Conservation (phyloP, 768 basidiomycete species). For the Cyclocybe aegerita region DNA sequence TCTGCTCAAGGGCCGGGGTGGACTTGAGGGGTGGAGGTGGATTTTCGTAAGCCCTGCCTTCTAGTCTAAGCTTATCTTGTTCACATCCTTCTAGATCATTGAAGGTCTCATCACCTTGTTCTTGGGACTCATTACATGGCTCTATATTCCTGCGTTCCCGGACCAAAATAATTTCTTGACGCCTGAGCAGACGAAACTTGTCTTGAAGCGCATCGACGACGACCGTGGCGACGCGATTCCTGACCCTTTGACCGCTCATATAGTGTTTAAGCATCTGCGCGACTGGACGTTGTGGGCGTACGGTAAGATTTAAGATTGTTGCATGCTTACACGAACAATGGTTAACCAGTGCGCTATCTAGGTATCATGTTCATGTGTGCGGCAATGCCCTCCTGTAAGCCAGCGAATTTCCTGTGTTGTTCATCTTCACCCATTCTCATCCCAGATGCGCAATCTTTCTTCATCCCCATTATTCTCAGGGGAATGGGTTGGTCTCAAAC, state of each 20-base stretch:
- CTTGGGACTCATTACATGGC: constrained; percentile 39
- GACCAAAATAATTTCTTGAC: constrained; percentile 46
- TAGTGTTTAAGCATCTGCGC: constrained; percentile 35
- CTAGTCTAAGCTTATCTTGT: neutral
- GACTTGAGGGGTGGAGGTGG: constrained; percentile 49
- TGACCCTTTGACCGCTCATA: constrained; percentile 35
- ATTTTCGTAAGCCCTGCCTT: constrained; percentile 37
- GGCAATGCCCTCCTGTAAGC: constrained; percentile 42
- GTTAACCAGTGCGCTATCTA: constrained; percentile 13
- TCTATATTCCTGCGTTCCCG: constrained; percentile 46
- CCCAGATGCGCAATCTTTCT: constrained; percentile 42
- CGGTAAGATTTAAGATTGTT: constrained; percentile 24
- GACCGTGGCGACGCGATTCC: constrained; percentile 51
- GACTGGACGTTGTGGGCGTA: constrained; percentile 51
- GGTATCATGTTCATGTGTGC: constrained; percentile 45
- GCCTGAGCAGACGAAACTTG: constrained; percentile 39
- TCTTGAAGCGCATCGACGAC: constrained; percentile 46
- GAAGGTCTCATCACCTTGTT: constrained; percentile 44
- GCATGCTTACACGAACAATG: neutral
- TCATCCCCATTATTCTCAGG: constrained; percentile 44
- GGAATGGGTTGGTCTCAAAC: constrained; percentile 42
- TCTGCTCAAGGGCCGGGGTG: constrained; percentile 36
- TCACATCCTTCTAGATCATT: constrained; percentile 32
- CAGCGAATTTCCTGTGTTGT: neutral
- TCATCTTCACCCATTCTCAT: neutral